A percentile compares a stretch with the other conserved stretches of the same genome.
phyloP scores from a whole-genome alignment of 169 alveolate genomes.

The Eimeria zaria region DNA sequence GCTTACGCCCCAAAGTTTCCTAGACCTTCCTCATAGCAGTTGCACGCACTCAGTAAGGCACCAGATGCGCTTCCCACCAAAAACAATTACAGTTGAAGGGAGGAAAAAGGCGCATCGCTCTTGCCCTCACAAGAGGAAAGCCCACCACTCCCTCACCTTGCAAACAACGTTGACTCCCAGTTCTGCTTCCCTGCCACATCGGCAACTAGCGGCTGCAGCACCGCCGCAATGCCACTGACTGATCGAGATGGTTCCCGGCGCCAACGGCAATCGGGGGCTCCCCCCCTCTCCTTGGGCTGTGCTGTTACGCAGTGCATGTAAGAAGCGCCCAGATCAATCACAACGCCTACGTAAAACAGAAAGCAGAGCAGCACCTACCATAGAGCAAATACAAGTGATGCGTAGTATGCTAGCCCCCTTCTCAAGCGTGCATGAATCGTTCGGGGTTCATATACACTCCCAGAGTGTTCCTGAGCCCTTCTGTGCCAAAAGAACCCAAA shows the following conservation, averaged over 20 bases:
- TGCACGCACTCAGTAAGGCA: background rate
- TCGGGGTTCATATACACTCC: background rate
- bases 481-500: background rate
- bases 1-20: background rate
- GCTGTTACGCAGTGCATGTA: constrained; percentile 85
- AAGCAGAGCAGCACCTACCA: background rate
- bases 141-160: constrained; percentile 56
- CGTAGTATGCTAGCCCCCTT: too few relatives aligned
- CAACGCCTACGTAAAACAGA: constrained; percentile 43
- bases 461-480: background rate
- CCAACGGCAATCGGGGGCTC: constrained; percentile 78
- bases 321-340: constrained; percentile 83
- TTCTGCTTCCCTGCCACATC: constrained; percentile 84
- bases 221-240: constrained; percentile 84
- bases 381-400: background rate
- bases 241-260: constrained; percentile 86
- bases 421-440: background rate
- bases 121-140: background rate
- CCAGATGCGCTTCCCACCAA: background rate
- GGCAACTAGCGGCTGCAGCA: constrained; percentile 83
- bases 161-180: constrained; percentile 85
- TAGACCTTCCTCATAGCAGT: background rate
- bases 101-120: background rate
- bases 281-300: constrained; percentile 56
- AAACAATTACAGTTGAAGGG: background rate